Evolutionary conservation across 805 yeast genomes (phyloP).

Genomic region (Babjeviella inositovora): DNA sequence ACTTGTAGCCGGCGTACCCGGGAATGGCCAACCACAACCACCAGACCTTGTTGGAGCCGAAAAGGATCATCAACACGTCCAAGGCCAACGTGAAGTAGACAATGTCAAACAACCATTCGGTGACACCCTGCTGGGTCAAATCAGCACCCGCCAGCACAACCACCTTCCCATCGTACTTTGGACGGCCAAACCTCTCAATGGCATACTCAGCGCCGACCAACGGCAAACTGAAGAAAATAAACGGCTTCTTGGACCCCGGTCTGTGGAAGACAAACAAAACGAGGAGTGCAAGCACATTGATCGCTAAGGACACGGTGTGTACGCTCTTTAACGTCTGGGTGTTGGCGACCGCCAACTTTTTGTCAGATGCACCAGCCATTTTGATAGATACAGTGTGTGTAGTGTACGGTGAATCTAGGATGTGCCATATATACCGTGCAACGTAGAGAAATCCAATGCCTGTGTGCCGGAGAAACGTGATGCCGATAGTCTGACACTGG

Average conservation of each 20-base stretch:
- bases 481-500: too few species aligned
- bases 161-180: conserved; percentile 26
- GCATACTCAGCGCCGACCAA: conserved; percentile 25
- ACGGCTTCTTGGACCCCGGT: conserved; percentile 27
- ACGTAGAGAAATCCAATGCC: too few species aligned
- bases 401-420: too few species aligned
- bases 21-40: conserved; percentile 28
- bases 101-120: conserved; percentile 59
- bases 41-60: conserved; percentile 52
- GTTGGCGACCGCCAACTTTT: conserved; percentile 18
- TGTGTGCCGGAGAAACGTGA: too few species aligned
- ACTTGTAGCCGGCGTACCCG: conserved; percentile 24
- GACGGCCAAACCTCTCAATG: conserved; percentile 48
- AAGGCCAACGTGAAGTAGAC: conserved; percentile 48
- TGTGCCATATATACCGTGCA: too few species aligned
- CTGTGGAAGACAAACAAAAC: conserved; percentile 16
- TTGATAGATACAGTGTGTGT: too few species aligned
- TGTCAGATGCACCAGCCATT: conserved; percentile 23
- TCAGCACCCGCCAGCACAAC: conserved; percentile 44
- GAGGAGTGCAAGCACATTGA: conserved; percentile 21
- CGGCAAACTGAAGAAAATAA: conserved; percentile 16
- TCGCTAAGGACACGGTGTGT: conserved; percentile 13
- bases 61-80: conserved; percentile 31
- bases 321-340: conserved; percentile 14
- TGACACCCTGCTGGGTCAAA: conserved; percentile 42